Conservation (phyloP, 225 moss, liverwort and hornwort genomes). For the Straminergon stramineum region DNA sequence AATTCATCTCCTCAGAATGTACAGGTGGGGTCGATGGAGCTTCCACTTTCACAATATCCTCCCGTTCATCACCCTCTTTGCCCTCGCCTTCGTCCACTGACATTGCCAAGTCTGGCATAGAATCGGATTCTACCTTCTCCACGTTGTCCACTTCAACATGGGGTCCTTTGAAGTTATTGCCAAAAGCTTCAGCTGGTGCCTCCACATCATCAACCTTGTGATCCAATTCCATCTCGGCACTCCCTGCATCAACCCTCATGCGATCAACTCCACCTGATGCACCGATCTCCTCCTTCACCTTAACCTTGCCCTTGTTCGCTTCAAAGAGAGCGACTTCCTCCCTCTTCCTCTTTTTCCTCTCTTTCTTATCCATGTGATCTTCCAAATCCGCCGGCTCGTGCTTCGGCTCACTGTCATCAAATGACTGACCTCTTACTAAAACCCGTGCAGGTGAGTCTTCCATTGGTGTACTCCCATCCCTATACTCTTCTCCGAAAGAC, state of each 20-base stretch:
- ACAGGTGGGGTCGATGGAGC: conserved; percentile 42
- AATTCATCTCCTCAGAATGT: conserved; percentile 38
- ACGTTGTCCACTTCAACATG: not conserved
- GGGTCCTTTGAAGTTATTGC: not conserved
- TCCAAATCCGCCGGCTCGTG: conserved; percentile 13
- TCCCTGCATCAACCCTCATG: conserved; percentile 31
- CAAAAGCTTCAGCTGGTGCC: conserved; percentile 12
- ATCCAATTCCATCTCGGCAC: conserved; percentile 57
- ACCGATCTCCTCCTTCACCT: conserved; percentile 34
- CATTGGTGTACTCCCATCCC: conserved; percentile 16
- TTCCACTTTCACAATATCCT: conserved; percentile 36
- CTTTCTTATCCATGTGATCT: conserved; percentile 38
- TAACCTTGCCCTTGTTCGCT: conserved; percentile 26
- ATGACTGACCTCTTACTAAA: conserved; percentile 6
- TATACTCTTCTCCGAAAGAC: conserved; percentile 18
- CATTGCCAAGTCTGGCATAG: conserved; percentile 1
- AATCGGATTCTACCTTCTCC: conserved; percentile 1
- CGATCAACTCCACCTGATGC: conserved; percentile 21
- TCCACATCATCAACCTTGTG: conserved; percentile 13
- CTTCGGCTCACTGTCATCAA: conserved; percentile 9
- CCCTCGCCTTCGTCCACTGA: conserved; percentile 11
- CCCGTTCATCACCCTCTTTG: conserved; percentile 17
- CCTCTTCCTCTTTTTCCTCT: conserved; percentile 69
- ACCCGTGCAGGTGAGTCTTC: conserved; percentile 13
- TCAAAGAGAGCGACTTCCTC: conserved; percentile 38